These are phyloP conservation scores for Candida khao-thaluensis DNA, from an alignment of 805 yeast genomes.

Conservation along the genomic window DNA sequence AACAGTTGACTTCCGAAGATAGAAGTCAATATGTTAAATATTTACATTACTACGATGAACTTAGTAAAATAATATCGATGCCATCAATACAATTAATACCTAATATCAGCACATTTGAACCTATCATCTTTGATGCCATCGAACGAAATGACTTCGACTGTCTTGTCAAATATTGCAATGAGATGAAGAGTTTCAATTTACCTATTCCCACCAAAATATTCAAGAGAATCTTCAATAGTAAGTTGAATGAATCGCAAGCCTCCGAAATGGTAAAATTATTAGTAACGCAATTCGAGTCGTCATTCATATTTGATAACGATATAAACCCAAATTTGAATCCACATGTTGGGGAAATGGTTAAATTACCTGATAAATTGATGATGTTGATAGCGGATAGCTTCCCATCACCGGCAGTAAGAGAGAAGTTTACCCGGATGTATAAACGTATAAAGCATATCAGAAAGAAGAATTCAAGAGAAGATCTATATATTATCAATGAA, in stretches of 20 bases:
- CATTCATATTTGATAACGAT: slow-evolving; percentile 16
- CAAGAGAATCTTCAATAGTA: slow-evolving; percentile 18
- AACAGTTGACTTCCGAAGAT: slow-evolving; percentile 4
- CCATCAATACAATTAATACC: slow-evolving; percentile 11
- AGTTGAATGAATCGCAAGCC: slow-evolving; percentile 11
- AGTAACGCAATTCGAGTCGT: slow-evolving; percentile 13
- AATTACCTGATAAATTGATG: slow-evolving; percentile 22
- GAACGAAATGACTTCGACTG: slow-evolving; percentile 4
- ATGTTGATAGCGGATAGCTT: slow-evolving; percentile 7
- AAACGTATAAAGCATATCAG: neutral
- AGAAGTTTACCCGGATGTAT: neutral
- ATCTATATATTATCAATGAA: slow-evolving; percentile 21
- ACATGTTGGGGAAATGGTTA: slow-evolving; percentile 14
- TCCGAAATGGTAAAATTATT: slow-evolving; percentile 16
- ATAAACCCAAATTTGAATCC: slow-evolving; percentile 1
- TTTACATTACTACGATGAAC: slow-evolving; percentile 10
- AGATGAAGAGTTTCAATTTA: slow-evolving; percentile 16
- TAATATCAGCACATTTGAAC: slow-evolving; percentile 20
- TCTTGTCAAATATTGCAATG: slow-evolving; percentile 14
- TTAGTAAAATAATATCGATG: slow-evolving; percentile 3
- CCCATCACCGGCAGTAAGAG: neutral
- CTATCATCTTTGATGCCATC: slow-evolving; percentile 16
- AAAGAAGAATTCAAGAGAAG: slow-evolving; percentile 1
- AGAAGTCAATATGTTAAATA: slow-evolving; percentile 6
- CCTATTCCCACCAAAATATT: slow-evolving; percentile 36